Base-by-base conservation (phyloP, 75 land plant genomes). In the Sequoiadendron giganteum region DNA sequence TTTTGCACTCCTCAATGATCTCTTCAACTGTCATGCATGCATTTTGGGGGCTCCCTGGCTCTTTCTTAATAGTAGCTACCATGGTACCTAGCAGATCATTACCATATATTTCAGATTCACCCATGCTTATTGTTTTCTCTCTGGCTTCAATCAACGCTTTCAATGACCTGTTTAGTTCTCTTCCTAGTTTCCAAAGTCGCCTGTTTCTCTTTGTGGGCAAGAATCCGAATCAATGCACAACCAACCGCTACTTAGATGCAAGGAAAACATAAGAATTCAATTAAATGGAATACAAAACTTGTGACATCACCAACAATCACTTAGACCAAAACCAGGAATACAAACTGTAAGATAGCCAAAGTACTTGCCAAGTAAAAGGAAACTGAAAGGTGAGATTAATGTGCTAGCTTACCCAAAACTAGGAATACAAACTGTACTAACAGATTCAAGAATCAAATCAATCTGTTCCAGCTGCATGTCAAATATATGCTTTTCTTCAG, bases 1-100 rank as follows among this genome's bases (percentile, higher is more conserved):
- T 61, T 85, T 90, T 91, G 91, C 93, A 94, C n/a, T 94, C 92
- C 25, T 89, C 93, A 11, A 93, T 86, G 38, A 95, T 87, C 40
- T 93, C 92, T 42, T 92, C 89, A n/a, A 80, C 90, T 7, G 85
- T 92, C 87, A 93, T 90, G 61, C 54, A 85, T 68, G 15, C 16
- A 36, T 65, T 58, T 52, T 81, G 75, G 77, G 86, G 43, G 39
- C 83, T 82, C 43, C 48, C 10, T 45, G 84, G 65, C 15, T 82
- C 36, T 49, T 88, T 40, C 61, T 86, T 38, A 10, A 19, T 58
- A 28, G 86, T 91, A 6, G 92, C 91, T 72, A 94, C 3, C 75
- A 92, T 13, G 40, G 89, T 16, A 5, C 95, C 89, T 61, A 92
- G 48, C 47, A 94, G 70, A 85, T 93, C 95, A 89, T 91, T 86